Conservation (phyloP, 257 asterid species). For the Voacanga thouarsii region DNA sequence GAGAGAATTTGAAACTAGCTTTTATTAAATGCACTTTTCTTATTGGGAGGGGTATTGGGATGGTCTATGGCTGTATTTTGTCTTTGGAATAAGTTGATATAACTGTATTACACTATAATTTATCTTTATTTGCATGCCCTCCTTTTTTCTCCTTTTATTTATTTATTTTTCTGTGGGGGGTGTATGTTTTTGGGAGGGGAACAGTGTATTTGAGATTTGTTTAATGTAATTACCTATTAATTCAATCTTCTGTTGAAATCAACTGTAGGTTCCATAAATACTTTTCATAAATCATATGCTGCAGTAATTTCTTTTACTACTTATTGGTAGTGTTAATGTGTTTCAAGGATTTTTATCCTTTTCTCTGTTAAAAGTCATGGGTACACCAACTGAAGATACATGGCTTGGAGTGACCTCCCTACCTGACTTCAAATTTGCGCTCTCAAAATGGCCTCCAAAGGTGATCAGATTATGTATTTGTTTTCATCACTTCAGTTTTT, state of each 20-base stretch:
- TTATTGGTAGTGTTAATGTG: background rate
- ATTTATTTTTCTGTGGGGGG: constrained; percentile 2
- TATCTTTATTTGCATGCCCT: no score
- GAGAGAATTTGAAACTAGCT: background rate
- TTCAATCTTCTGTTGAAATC: background rate
- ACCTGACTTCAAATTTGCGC: constrained; percentile 82
- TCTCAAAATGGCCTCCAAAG: constrained; percentile 84
- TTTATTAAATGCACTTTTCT: background rate
- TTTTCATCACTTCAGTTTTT: background rate
- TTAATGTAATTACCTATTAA: background rate
- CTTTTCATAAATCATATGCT: background rate
- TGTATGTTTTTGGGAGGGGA: no score
- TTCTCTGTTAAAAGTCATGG: constrained; percentile 58
- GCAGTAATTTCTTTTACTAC: background rate
- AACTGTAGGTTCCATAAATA: background rate
- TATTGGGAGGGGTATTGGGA: no score
- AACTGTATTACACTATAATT: no score
- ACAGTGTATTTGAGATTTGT: no score
- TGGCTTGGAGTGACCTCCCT: constrained; percentile 98
- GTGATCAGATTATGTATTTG: constrained; percentile 28
- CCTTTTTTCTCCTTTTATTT: background rate
- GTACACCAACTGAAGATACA: constrained; percentile 92
- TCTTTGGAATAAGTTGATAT: no score
- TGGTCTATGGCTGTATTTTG: no score
- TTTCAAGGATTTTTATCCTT: constrained; percentile 10